Evolutionary conservation across 129 eudicot genomes (phyloP).

Genomic region (Tagetes patula): DNA sequence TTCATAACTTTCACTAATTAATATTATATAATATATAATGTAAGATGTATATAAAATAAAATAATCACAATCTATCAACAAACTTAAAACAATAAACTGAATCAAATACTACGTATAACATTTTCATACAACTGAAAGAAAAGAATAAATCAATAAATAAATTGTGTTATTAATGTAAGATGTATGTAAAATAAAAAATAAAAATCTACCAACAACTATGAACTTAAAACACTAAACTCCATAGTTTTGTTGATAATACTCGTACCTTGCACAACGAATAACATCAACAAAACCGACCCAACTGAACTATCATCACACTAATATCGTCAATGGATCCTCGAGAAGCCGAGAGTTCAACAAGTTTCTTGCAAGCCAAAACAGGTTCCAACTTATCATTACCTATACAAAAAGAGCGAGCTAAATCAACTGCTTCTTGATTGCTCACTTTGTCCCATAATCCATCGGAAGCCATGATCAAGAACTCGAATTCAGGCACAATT

Average conservation of each 20-base stretch:
- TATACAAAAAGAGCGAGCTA: slow-evolving; percentile 52
- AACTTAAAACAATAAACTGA: too few species aligned
- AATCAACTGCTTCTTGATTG: slow-evolving; percentile 86
- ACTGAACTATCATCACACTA: slow-evolving; percentile 64
- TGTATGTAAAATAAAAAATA: background rate
- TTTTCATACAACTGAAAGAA: background rate
- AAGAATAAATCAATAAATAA: slow-evolving; percentile 19
- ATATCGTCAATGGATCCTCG: slow-evolving; percentile 82
- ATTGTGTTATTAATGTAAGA: slow-evolving; percentile 5
- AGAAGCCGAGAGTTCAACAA: slow-evolving; percentile 59
- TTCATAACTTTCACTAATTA: too few species aligned
- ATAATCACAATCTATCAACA: too few species aligned
- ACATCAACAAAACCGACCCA: slow-evolving; percentile 49
- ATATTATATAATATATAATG: background rate
- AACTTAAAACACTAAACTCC: background rate
- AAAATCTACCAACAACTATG: background rate
- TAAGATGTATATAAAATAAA: too few species aligned
- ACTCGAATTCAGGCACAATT: slow-evolving; percentile 61
- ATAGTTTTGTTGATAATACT: slow-evolving; percentile 6
- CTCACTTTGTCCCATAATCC: slow-evolving; percentile 97
- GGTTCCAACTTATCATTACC: slow-evolving; percentile 43
- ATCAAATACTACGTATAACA: too few species aligned
- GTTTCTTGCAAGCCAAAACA: slow-evolving; percentile 60
- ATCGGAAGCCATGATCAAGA: slow-evolving; percentile 89
- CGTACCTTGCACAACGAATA: background rate